A percentile compares a stretch with the other conserved stretches of the same genome.
Conservation (phyloP, 257 asterid genomes). For the Avicennia marina region DNA sequence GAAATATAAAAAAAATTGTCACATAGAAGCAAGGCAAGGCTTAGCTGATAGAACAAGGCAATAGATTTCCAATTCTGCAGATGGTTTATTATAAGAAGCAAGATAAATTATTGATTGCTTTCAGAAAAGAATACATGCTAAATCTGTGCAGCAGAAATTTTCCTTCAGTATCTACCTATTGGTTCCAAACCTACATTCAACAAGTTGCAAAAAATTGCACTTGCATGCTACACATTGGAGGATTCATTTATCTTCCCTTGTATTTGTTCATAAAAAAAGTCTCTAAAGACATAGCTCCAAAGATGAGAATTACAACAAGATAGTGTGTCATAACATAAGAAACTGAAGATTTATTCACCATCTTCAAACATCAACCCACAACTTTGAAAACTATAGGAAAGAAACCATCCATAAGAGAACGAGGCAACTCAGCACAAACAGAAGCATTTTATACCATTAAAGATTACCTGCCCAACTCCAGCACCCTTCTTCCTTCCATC, state of each 20-base stretch:
- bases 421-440: neutral
- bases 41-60: no score
- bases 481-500: conserved; percentile 57
- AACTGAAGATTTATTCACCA: neutral
- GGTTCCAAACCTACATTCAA: neutral
- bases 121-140: neutral
- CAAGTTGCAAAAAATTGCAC: neutral
- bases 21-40: no score
- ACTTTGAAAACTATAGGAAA: neutral
- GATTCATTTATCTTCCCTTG: neutral
- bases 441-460: neutral
- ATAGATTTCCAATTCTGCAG: neutral
- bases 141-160: neutral
- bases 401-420: neutral
- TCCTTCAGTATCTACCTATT: neutral
- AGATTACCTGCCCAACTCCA: conserved; percentile 83
- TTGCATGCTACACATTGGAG: neutral
- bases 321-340: neutral
- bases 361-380: neutral
- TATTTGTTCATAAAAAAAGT: neutral
- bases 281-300: neutral
- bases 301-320: neutral
- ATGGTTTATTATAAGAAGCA: neutral
- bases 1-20: neutral
- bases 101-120: no score